These are phyloP conservation scores for Meyerozyma guilliermondii DNA, from an alignment of 1,139 yeast species.

Conservation along the genomic window DNA sequence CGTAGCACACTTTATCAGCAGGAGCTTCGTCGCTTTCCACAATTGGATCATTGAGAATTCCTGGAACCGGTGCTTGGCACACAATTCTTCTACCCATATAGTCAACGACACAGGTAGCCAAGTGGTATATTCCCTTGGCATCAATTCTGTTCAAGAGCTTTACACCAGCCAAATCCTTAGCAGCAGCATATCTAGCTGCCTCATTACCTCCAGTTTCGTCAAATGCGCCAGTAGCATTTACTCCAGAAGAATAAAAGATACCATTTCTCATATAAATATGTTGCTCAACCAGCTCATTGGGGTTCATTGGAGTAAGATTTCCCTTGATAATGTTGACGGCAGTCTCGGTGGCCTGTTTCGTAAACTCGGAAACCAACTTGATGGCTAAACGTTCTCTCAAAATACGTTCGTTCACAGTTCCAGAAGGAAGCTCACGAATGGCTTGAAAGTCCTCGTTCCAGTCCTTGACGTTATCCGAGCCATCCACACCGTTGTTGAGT, in stretches of 20 bases:
- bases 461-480: slow-evolving; percentile 57
- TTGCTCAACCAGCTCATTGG: slow-evolving; percentile 56
- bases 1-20: slow-evolving; percentile 59
- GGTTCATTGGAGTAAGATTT: slow-evolving; percentile 74
- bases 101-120: slow-evolving; percentile 82
- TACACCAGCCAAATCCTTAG: slow-evolving; percentile 74
- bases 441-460: slow-evolving; percentile 93
- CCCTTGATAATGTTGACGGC: slow-evolving; percentile 76
- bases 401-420: slow-evolving; percentile 59
- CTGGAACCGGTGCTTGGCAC: slow-evolving; percentile 98
- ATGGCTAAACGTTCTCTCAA: slow-evolving; percentile 71
- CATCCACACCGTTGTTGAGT: slow-evolving; percentile 53
- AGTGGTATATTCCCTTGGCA: slow-evolving; percentile 56
- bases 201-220: slow-evolving; percentile 70
- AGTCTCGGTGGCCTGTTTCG: slow-evolving; percentile 70
- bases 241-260: slow-evolving; percentile 78
- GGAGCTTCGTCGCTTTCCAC: slow-evolving; percentile 19
- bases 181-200: slow-evolving; percentile 78
- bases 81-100: slow-evolving; percentile 83
- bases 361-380: slow-evolving; percentile 74
- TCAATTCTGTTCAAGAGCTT: slow-evolving; percentile 66
- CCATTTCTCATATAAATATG: slow-evolving; percentile 75
- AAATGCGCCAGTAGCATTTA: slow-evolving; percentile 68
- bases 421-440: slow-evolving; percentile 62
- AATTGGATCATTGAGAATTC: slow-evolving; percentile 57